These are phyloP conservation scores for Achaetomiella virescens DNA, from an alignment of 495 filamentous ascomycete genomes.

Conservation along the genomic window DNA sequence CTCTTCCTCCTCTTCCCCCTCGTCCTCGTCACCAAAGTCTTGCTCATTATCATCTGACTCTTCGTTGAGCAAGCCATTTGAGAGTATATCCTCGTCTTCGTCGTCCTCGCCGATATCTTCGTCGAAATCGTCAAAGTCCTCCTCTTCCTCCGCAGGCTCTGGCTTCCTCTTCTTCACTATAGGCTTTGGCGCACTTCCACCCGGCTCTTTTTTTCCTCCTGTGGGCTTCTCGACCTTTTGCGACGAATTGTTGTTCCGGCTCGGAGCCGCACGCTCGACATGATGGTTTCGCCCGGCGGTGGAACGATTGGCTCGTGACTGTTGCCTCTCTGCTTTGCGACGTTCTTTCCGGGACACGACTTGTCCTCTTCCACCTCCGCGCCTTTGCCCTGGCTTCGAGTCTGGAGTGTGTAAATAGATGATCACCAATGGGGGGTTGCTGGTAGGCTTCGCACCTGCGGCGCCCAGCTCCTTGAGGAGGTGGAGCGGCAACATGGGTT, in stretches of 20 bases:
- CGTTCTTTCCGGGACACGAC: constrained; percentile 41
- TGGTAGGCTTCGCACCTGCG: constrained; percentile 4
- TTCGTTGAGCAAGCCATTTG: constrained; percentile 23
- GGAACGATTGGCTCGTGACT: constrained; percentile 32
- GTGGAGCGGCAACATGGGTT: constrained; percentile 19
- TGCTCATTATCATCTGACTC: constrained; percentile 26
- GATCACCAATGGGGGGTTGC: background rate
- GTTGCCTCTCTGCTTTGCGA: constrained; percentile 42
- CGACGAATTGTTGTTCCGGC: background rate
- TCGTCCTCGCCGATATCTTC: constrained; percentile 23
- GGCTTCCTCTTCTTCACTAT: constrained; percentile 17
- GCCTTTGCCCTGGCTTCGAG: constrained; percentile 1
- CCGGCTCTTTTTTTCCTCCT: background rate
- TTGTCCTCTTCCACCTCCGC: background rate
- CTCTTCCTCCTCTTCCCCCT: constrained; percentile 14
- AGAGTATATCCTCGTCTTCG: constrained; percentile 18
- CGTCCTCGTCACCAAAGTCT: constrained; percentile 36
- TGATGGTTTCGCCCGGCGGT: constrained; percentile 4
- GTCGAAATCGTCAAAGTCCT: constrained; percentile 5
- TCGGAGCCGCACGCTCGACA: constrained; percentile 11
- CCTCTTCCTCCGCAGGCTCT: constrained; percentile 11
- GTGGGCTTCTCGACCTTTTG: background rate
- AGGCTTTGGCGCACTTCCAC: constrained; percentile 2
- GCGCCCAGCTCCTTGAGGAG: constrained; percentile 28
- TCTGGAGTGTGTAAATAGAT: constrained; percentile 5